Base-by-base conservation (phyloP, 768 basidiomycete species). In the Candolleomyces aberdarensis region DNA sequence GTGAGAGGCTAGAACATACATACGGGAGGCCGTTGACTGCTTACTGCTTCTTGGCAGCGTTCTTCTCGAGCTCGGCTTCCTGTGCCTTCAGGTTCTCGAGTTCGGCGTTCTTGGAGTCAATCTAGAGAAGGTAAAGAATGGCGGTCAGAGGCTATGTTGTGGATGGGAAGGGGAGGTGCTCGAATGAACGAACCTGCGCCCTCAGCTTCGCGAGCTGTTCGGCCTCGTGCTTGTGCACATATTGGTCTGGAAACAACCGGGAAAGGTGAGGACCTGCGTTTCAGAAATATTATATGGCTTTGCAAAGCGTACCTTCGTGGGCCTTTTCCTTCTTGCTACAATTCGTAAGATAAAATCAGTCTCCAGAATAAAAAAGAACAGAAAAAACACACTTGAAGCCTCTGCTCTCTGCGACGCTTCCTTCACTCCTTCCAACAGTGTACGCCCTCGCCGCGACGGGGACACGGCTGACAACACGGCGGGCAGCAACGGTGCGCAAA, bases 281-380 rank as follows among this genome's bases (percentile, higher is more conserved):
- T 11, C 5, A 36, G 36, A 36, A 11, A 36, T 44, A 15, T 66
- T n/a, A 39, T 50, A 0, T 7, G 7, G 7, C 36, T 26, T 46
- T 5, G 5, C 17, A 5, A 11, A 20, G 36, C 56, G 11, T 60
- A 72, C 72, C 70, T 60, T 91, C 89, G 56, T 88, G 82, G 19
- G 88, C 89, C 69, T 82, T 86, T 72, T 91, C 89, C 73, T 84
- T 90, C 73, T 85, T 84, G 67, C 89, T 91, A 71, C 41, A 71
- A 47, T 60, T 13, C 22, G 20, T n/a, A 22, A 15, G 56, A 70
- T 63, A 74, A 66, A 19, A 50, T 57, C 15, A 32, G 26, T 15
- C 55, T 66, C 64, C 61, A 63, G 62, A 58, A 62, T 26, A 59
- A 46, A 47, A 51, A 13, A 44, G 15, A 17, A 44, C 32, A 7